A percentile compares a stretch with the other conserved stretches of the same genome.
Evolutionary conservation across 495 filamentous ascomycete genomes (phyloP).

Genomic region (Penicillium paxilli): DNA sequence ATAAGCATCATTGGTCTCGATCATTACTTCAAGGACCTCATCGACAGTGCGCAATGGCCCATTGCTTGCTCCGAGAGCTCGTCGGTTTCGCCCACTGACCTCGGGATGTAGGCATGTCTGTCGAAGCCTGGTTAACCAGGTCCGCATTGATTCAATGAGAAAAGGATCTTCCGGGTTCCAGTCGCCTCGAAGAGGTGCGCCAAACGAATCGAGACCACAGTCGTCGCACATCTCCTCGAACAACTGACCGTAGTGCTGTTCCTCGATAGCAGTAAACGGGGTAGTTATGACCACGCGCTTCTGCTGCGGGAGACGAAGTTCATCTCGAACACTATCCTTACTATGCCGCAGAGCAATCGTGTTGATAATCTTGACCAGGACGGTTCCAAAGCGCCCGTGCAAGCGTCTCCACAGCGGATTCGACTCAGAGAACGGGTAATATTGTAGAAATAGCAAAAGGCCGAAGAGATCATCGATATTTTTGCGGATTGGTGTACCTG

Average conservation of each 20-base stretch:
- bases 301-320: conserved; percentile 68
- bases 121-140: conserved; percentile 69
- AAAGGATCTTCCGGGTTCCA: conserved; percentile 63
- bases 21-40: conserved; percentile 86
- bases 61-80: conserved; percentile 61
- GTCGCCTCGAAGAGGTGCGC: conserved; percentile 55
- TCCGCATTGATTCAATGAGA: conserved; percentile 65
- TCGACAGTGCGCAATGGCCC: conserved; percentile 75
- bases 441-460: conserved; percentile 76
- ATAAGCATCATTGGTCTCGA: conserved; percentile 69
- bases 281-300: conserved; percentile 84
- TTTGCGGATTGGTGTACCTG: conserved; percentile 84
- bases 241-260: conserved; percentile 76
- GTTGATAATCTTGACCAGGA: conserved; percentile 66
- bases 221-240: conserved; percentile 71
- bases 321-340: conserved; percentile 74
- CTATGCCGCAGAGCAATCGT: conserved; percentile 78
- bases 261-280: conserved; percentile 84
- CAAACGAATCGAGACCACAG: conserved; percentile 63
- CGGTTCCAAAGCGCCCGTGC: conserved; percentile 53
- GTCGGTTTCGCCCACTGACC: conserved; percentile 66
- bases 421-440: conserved; percentile 68
- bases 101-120: conserved; percentile 87
- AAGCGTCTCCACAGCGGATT: conserved; percentile 67
- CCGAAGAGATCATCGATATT: conserved; percentile 67